Base-by-base conservation (phyloP, 345 rosid genomes). In the Boechera retrofracta region DNA sequence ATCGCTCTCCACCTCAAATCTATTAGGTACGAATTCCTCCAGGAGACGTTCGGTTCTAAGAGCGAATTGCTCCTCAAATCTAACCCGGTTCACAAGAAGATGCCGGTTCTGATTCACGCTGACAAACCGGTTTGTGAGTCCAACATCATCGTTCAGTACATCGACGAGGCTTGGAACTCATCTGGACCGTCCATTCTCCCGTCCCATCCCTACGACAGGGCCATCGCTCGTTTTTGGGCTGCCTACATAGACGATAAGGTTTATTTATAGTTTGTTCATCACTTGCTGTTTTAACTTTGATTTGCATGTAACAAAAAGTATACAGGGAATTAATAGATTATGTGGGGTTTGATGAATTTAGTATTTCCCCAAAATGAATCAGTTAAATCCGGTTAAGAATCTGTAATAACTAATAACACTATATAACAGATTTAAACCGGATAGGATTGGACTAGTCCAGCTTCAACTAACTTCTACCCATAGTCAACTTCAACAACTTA, bases 61-160 rank as follows among this genome's bases (percentile, higher is more conserved):
- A 88, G 90, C 77, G 86, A 87, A n/a, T 86, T 90, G 55, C 93
- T 92, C 53, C 82, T 93, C 26, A 64, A 85, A 83, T 86, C 90
- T 2, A 93, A 93, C 47, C 98, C 98, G 12, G 85, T 90, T 49
- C 83, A 90, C 84, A 89, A 90, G 84, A 92, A 92, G 78, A 78
- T 92, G 18, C 94, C 94, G 1, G 93, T 90, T 69, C 84, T 92
- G n/a, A 79, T 90, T 75, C 96, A 92, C 15, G 78, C 47, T 39
- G 90, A 80, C 12, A 89, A 85, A 47, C 86, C 91, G 21, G 70
- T 92, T 13, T 84, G 90, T 13, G 97, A 92, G 66, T 90, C 98
- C 47, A 86, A 85, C 64, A 65, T 90, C 36, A 90, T 90, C 62
- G 90, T 92, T 6, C 79, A 90, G 74, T 92, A 92, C 77, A 73